Conservation (phyloP, 129 eudicot species). For the Saussurea involucrata region DNA sequence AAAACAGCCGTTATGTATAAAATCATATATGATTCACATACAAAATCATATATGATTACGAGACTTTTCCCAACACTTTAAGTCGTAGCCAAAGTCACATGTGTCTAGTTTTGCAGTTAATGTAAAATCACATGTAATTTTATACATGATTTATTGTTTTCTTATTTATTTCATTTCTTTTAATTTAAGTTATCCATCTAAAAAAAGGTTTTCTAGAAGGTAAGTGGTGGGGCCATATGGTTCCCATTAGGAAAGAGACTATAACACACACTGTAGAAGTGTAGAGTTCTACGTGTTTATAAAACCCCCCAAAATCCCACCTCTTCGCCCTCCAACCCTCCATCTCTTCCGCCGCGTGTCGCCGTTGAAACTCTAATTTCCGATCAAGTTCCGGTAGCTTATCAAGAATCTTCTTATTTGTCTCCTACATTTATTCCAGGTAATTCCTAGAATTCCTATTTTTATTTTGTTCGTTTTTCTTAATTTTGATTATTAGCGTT, state of each 20-base stretch:
- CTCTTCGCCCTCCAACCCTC: background rate
- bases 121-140: too few relatives aligned
- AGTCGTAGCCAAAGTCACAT: too few relatives aligned
- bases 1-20: too few relatives aligned
- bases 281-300: constrained; percentile 2
- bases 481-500: background rate
- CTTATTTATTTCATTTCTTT: too few relatives aligned
- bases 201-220: background rate
- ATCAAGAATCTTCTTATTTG: background rate
- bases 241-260: background rate
- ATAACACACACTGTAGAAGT: background rate
- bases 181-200: background rate
- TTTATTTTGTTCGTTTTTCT: background rate
- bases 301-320: constrained; percentile 29
- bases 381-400: constrained; percentile 8
- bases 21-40: too few relatives aligned
- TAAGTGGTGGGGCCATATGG: background rate
- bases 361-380: constrained; percentile 9
- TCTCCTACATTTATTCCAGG: constrained; percentile 1
- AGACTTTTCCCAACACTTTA: too few relatives aligned
- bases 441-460: background rate
- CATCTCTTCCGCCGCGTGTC: background rate
- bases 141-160: too few relatives aligned
- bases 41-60: too few relatives aligned
- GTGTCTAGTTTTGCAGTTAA: too few relatives aligned